phyloP scores from a whole-genome alignment of 2,329 filamentous ascomycete species.

The Fusarium nisikadoi region DNA sequence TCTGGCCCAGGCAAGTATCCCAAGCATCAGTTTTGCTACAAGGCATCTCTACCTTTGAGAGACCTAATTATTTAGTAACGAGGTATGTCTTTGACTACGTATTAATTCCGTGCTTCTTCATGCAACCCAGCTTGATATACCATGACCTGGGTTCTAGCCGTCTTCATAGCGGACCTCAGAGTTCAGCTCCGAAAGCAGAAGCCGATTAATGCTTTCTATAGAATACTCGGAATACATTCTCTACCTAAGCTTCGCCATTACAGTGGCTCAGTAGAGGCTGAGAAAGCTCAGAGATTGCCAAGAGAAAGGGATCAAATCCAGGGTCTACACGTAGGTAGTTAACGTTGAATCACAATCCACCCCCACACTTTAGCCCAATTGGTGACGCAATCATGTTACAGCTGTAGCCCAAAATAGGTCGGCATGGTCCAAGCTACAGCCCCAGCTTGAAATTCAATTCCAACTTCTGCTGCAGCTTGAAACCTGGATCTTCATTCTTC shows the following conservation, averaged over 20 bases:
- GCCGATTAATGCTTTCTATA: neutral
- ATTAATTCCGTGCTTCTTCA: neutral
- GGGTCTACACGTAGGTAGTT: slow-evolving; percentile 7
- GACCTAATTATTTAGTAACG: neutral
- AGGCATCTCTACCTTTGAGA: neutral
- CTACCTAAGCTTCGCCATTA: neutral
- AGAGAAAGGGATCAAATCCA: slow-evolving; percentile 15
- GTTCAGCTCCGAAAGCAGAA: neutral
- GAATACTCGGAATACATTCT: neutral
- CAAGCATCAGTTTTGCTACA: neutral
- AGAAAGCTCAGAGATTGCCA: neutral
- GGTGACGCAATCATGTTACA: slow-evolving; percentile 31
- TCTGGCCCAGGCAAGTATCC: neutral
- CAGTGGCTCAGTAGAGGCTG: slow-evolving; percentile 10
- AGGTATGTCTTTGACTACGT: neutral
- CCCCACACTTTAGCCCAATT: slow-evolving; percentile 21
- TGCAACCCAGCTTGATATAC: neutral
- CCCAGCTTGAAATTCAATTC: slow-evolving; percentile 18
- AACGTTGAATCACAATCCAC: slow-evolving; percentile 23
- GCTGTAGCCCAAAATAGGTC: slow-evolving; percentile 23
- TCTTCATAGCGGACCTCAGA: neutral
- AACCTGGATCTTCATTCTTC: neutral
- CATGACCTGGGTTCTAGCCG: neutral
- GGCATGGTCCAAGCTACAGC: slow-evolving; percentile 6
- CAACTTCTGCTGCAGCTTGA: neutral